Conservation (phyloP, 2,329 filamentous ascomycete genomes). For the Penicillium hesseltinei region DNA sequence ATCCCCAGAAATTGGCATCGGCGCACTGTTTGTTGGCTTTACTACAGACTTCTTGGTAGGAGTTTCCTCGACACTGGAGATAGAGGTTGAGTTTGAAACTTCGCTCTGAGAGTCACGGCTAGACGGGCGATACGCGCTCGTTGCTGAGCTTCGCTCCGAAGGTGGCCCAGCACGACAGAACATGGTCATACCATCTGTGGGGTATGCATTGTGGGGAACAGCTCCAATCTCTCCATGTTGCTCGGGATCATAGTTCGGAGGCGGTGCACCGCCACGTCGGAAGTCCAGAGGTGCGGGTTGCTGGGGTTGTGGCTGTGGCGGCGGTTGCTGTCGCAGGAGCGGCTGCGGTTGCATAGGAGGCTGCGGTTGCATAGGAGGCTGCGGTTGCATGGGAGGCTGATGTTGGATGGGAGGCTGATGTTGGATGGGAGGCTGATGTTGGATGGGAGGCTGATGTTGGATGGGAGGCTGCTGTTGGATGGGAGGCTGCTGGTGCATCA, state of each 20-base stretch:
- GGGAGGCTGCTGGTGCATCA: too few species aligned
- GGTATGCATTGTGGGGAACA: conserved; percentile 89
- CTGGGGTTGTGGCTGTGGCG: conserved; percentile 17
- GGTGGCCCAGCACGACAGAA: conserved; percentile 76
- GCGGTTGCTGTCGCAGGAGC: background rate
- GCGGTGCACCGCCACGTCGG: conserved; percentile 40
- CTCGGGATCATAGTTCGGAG: conserved; percentile 52
- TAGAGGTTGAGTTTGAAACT: conserved; percentile 82
- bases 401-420: conserved; percentile 16
- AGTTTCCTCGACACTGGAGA: conserved; percentile 75
- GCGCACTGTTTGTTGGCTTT: conserved; percentile 53
- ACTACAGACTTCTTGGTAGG: conserved; percentile 69
- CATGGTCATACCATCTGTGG: conserved; percentile 95
- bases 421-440: conserved; percentile 9
- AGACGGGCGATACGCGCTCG: conserved; percentile 69
- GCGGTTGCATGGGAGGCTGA: background rate
- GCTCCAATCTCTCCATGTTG: conserved; percentile 65
- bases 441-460: background rate
- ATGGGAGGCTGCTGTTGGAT: background rate
- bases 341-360: background rate
- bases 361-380: background rate
- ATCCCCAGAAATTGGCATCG: conserved; percentile 49
- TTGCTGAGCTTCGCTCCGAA: conserved; percentile 67
- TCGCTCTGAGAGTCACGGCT: conserved; percentile 90
- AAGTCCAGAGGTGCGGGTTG: conserved; percentile 41